phyloP scores from a whole-genome alignment of 2,329 filamentous ascomycete species.

The Pestalotiopsis sp. region DNA sequence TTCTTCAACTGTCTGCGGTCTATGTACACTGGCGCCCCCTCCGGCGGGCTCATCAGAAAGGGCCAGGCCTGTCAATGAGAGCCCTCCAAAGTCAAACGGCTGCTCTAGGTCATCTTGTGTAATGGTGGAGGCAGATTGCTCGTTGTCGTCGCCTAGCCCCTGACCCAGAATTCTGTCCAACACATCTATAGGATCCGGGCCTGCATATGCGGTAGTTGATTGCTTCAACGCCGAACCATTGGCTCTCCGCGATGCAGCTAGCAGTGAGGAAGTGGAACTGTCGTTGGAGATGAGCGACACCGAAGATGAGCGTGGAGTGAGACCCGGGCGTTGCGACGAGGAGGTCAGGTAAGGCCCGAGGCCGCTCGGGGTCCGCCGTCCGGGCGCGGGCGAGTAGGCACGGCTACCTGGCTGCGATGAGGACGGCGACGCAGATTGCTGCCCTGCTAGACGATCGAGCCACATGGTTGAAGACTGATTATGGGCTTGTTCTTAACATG shows the following conservation, averaged over 20 bases:
- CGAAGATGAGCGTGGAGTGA: conserved; percentile 70
- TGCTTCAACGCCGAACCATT: conserved; percentile 73
- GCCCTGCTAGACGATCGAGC: conserved; percentile 83
- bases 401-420: conserved; percentile 61
- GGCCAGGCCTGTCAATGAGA: conserved; percentile 76
- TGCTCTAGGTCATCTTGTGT: conserved; percentile 59
- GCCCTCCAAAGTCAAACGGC: conserved; percentile 76
- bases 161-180: conserved; percentile 53
- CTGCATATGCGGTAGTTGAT: conserved; percentile 51
- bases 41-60: conserved; percentile 30
- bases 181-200: conserved; percentile 71
- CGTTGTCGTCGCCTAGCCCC: conserved; percentile 13
- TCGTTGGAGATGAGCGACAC: conserved; percentile 77
- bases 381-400: conserved; percentile 69
- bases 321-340: conserved; percentile 64
- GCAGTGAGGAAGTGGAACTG: conserved; percentile 73
- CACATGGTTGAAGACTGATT: conserved; percentile 63
- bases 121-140: conserved; percentile 25
- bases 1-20: conserved; percentile 68
- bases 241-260: conserved; percentile 62
- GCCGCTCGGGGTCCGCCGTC: conserved; percentile 66
- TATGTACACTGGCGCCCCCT: conserved; percentile 40
- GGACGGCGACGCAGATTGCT: conserved; percentile 61
- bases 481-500: conserved; percentile 4
- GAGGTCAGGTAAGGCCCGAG: conserved; percentile 67